Base-by-base conservation (phyloP, 192 early-diverging fungal species). In the Helicostylum pulchrum region DNA sequence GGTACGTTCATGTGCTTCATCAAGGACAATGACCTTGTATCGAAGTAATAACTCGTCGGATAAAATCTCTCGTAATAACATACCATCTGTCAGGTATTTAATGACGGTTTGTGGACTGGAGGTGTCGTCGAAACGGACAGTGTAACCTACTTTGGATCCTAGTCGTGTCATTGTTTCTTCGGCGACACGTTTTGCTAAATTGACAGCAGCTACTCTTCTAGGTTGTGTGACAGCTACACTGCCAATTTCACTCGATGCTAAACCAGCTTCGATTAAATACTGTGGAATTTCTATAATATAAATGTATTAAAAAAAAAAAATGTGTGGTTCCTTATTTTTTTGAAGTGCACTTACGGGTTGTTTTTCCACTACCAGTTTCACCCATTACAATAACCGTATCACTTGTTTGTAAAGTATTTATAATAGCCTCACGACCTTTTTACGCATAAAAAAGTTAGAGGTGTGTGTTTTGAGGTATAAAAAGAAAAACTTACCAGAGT, bases 1-100 rank as follows among this genome's bases (percentile, higher is more conserved):
- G 0, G 92, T 97, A n/a, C 97, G 87, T 76, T 99, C 97, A 72
- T 99, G 97, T 0, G 97, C 97, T 70, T 99, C 97, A 65, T 99
- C 97, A 39, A 99, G 70, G 30, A 99, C 83, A 65, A 99, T 86
- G 7, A 91, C 89, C 32, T 86, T 85, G 74, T 99, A 99, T 32
- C 82, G 69, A 1, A 76, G 63, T 8, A 99, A 70, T 55, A 93
- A 52, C 15, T 83, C 80, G 70, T 99, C 95, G 4, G 87, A 81
- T 54, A 97, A 75, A 4, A 97, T 80, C 72, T 99, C 97, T 7
- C 95, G 80, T 21, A 99, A 68, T 52, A 99, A 81, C 87, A 99
- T 90, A 61, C 97, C 97, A 59, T 99, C 97, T 0, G 97, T 99
- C 78, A 97, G 84, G 70, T 92, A 99, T 74, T 94, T 94, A 55